These are phyloP conservation scores for Phialocephala sp. DNA, from an alignment of 2,329 filamentous ascomycete genomes.

Conservation along the genomic window DNA sequence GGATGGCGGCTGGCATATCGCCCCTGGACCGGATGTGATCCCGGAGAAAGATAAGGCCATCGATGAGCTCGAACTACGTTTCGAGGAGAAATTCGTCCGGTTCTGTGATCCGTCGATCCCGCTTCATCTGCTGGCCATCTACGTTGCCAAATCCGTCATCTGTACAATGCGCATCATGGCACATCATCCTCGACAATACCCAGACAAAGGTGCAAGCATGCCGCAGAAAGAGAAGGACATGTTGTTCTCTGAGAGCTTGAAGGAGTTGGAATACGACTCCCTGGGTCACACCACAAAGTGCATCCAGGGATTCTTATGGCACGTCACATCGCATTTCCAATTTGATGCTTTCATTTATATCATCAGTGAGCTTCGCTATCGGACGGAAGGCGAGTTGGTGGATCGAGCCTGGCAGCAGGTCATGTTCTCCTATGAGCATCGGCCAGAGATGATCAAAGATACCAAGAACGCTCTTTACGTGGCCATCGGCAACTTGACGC, in stretches of 20 bases:
- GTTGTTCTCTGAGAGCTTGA: slow-evolving; percentile 44
- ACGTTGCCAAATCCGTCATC: slow-evolving; percentile 39
- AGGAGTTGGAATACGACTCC: slow-evolving; percentile 46
- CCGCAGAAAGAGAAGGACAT: slow-evolving; percentile 43
- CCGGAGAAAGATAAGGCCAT: slow-evolving; percentile 39
- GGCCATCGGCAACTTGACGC: slow-evolving; percentile 39
- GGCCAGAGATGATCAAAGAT: slow-evolving; percentile 38
- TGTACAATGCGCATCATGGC: slow-evolving; percentile 43
- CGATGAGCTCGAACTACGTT: slow-evolving; percentile 38
- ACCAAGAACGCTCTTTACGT: slow-evolving; percentile 38
- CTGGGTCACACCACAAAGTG: slow-evolving; percentile 39
- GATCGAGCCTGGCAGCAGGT: slow-evolving; percentile 43
- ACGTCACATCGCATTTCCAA: slow-evolving; percentile 44
- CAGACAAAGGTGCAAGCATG: slow-evolving; percentile 41
- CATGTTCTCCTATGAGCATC: slow-evolving; percentile 39
- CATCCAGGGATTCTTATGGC: slow-evolving; percentile 44
- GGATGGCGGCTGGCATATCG: slow-evolving; percentile 2
- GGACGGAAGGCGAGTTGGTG: slow-evolving; percentile 38
- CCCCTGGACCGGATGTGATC: slow-evolving; percentile 17
- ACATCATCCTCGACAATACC: slow-evolving; percentile 41
- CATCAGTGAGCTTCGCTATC: slow-evolving; percentile 43
- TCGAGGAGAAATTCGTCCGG: slow-evolving; percentile 49
- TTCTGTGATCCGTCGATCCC: slow-evolving; percentile 50
- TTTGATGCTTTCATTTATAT: slow-evolving; percentile 45
- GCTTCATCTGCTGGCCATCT: slow-evolving; percentile 43